phyloP scores from a whole-genome alignment of 2,329 filamentous ascomycete genomes.

The Hirsutella minnesotensis region DNA sequence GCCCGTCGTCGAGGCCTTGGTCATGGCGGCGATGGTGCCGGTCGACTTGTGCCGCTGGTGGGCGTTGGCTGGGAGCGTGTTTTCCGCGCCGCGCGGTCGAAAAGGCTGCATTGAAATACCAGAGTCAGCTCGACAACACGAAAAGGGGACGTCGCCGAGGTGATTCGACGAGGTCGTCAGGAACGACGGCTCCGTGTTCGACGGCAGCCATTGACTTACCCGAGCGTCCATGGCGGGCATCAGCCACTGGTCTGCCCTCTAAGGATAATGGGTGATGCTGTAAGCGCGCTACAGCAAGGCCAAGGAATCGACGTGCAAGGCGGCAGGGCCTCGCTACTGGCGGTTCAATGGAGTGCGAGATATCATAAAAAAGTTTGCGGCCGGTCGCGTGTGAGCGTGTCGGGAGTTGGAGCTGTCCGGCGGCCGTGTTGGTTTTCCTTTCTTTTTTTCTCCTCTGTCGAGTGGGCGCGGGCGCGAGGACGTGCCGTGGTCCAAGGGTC shows the following conservation, averaged over 20 bases:
- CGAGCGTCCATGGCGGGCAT: conserved; percentile 21
- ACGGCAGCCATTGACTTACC: conserved; percentile 13
- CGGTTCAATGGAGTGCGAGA: conserved; percentile 3
- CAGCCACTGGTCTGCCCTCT: conserved; percentile 5
- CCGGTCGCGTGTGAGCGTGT: background rate
- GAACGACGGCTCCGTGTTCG: no score
- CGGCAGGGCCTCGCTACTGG: conserved; percentile 2
- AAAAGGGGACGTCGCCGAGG: background rate
- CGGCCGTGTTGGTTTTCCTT: background rate
- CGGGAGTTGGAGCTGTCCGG: no score
- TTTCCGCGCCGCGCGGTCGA: conserved; percentile 36
- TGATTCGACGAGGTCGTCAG: background rate
- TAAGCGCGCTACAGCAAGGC: conserved; percentile 11
- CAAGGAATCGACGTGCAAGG: conserved; percentile 4
- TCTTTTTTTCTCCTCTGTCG: conserved; percentile 1
- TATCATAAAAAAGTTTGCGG: conserved; percentile 6
- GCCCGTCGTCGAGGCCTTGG: conserved; percentile 13
- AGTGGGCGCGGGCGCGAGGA: background rate
- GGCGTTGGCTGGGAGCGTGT: conserved; percentile 39
- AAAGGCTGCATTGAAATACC: conserved; percentile 19
- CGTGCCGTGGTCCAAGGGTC: background rate
- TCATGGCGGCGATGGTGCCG: conserved; percentile 35
- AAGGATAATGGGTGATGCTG: conserved; percentile 8
- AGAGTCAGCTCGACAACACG: background rate
- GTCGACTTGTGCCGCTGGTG: conserved; percentile 79